Base-by-base conservation (phyloP, 2,329 filamentous ascomycete species). In the Colletotrichum brevisporum region DNA sequence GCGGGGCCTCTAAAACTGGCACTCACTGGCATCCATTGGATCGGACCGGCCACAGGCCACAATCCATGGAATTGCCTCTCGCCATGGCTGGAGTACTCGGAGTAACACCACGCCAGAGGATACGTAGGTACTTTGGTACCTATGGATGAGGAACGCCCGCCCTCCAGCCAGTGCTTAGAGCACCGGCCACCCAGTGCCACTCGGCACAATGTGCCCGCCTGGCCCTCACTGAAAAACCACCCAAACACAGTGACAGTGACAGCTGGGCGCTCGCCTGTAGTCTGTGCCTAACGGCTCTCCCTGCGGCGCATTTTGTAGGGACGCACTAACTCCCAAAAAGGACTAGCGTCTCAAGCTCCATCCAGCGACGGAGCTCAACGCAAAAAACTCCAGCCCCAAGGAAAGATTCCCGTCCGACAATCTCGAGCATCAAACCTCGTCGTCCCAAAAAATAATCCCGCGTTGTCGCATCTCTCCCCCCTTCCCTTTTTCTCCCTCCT, bases 301-400 rank as follows among this genome's bases (percentile, higher is more conserved):
- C 67, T 67, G 57, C 55, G 67, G 63, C 45, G 47, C 45, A 68
- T 70, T 73, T 72, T 73, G 71, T 72, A 72, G 72, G 67, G 71
- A 59, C 31, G 41, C 65, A 41, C 71, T 71, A 73, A 27, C 5
- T 0, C 71, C 77, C 70, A 76, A 78, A 76, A 58, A 62, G 78
- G 78, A 69, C 71, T 80, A 78, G 75, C 71, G 74, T 72, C 63
- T 63, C 72, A 72, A 76, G 76, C 76, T 77, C 73, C 74, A 77
- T 76, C 75, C 73, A 74, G 74, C 75, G 73, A 77, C 76, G 76
- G 77, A 80, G 79, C 80, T 81, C 80, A 81, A 81, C 80, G 76
- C 76, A 80, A 81, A 81, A 81, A 81, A 80, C 77, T 75, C 75
- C 75, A 79, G 77, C 79, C 79, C 79, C 78, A 80, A 80, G 75